Evolutionary conservation across 371 early-diverging fungal genomes (phyloP).

Genomic region (Apophysomyces trapeziformis): DNA sequence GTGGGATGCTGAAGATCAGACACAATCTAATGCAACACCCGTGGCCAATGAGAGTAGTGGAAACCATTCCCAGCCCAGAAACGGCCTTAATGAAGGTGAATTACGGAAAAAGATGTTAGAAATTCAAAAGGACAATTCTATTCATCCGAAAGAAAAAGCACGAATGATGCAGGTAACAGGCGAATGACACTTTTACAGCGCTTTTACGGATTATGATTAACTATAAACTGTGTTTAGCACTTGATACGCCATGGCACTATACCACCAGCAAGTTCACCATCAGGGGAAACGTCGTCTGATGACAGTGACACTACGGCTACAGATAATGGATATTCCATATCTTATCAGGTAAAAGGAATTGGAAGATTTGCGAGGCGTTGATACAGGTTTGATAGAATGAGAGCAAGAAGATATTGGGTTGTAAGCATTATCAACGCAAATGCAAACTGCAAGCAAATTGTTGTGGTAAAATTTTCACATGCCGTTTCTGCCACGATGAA

Average conservation of each 20-base stretch:
- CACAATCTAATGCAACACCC: not conserved
- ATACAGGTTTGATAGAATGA: constrained; percentile 45
- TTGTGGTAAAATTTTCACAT: constrained; percentile 88
- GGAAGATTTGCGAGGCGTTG: not conserved
- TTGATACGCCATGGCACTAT: constrained; percentile 24
- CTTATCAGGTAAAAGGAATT: constrained; percentile 22
- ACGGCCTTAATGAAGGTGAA: constrained; percentile 30
- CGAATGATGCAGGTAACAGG: constrained; percentile 69
- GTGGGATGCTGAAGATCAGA: constrained; percentile 40
- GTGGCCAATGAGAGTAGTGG: not conserved
- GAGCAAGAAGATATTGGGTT: constrained; percentile 69
- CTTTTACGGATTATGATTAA: not conserved
- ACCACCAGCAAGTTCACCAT: constrained; percentile 5
- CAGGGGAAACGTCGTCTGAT: constrained; percentile 5
- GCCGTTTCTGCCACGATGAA: constrained; percentile 98
- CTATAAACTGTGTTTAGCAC: constrained; percentile 11
- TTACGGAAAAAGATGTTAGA: constrained; percentile 62
- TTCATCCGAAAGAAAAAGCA: constrained; percentile 70
- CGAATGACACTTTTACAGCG: not conserved
- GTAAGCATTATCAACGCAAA: constrained; percentile 93
- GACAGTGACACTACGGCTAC: constrained; percentile 6
- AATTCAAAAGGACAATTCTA: constrained; percentile 57
- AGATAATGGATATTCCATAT: constrained; percentile 13
- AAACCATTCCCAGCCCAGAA: not conserved
- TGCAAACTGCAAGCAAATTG: constrained; percentile 91